Percentiles rank a stretch among this genome's conserved stretches.
phyloP scores from a whole-genome alignment of 1,284 basidiomycete species.

The Malassezia japonica region DNA sequence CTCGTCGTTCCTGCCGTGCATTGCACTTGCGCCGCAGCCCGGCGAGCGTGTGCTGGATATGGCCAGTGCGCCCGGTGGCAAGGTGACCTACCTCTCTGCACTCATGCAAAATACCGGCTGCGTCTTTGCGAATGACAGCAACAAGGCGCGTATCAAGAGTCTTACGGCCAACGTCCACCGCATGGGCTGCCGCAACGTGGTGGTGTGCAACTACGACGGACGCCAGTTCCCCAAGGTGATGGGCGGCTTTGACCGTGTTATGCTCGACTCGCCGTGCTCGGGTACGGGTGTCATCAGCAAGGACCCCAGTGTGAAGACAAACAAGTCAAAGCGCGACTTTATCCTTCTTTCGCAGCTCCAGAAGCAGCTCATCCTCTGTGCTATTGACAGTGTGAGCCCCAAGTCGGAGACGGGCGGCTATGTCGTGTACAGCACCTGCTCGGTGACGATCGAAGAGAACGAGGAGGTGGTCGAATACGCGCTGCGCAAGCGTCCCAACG shows the following conservation, averaged over 20 bases:
- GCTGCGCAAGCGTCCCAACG: conserved; percentile 89
- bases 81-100: conserved; percentile 61
- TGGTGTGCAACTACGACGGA: conserved; percentile 94
- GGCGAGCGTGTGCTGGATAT: conserved; percentile 93
- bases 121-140: conserved; percentile 96
- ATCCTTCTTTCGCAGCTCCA: conserved; percentile 81
- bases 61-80: conserved; percentile 96
- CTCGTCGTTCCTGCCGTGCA: conserved; percentile 96
- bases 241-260: conserved; percentile 91
- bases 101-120: conserved; percentile 94
- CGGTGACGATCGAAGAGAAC: conserved; percentile 95
- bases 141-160: conserved; percentile 89
- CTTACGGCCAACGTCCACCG: conserved; percentile 93
- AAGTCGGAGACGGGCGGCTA: conserved; percentile 84
- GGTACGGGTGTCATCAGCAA: conserved; percentile 98
- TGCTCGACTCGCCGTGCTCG: conserved; percentile 93
- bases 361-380: conserved; percentile 95
- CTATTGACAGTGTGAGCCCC: conserved; percentile 87
- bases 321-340: conserved; percentile 95
- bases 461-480: conserved; percentile 97
- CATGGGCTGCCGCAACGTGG: conserved; percentile 94
- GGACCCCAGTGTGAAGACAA: conserved; percentile 91
- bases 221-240: conserved; percentile 99
- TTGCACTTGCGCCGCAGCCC: conserved; percentile 84
- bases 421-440: conserved; percentile 96